Evolutionary conservation across 2,329 filamentous ascomycete genomes (phyloP).

Genomic region (Xylaria sp.): DNA sequence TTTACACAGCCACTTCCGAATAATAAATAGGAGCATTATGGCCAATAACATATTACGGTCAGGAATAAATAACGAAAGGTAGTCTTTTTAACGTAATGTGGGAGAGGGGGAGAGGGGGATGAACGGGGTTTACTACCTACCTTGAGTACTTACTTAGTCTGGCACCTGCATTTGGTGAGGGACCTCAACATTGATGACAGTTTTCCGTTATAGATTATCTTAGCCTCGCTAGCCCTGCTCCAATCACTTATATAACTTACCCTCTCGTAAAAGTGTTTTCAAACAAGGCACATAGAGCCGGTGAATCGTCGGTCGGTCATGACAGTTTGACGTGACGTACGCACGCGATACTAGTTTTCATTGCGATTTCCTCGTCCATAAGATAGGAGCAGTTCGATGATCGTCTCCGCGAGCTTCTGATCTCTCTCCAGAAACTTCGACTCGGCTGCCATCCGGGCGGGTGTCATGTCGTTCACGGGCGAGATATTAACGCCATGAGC

Average conservation of each 20-base stretch:
- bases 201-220: neutral
- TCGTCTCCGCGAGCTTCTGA: constrained; percentile 1
- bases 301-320: constrained; percentile 7
- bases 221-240: neutral
- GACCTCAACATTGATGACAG: neutral
- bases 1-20: constrained; percentile 7
- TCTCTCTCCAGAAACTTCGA: constrained; percentile 12
- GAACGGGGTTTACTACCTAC: neutral
- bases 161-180: neutral
- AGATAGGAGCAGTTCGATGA: neutral
- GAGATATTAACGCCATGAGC: constrained; percentile 13
- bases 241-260: constrained; percentile 4
- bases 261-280: constrained; percentile 3
- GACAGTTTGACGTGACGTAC: constrained; percentile 4
- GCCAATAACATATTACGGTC: too few species aligned
- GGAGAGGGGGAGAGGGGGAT: too few species aligned
- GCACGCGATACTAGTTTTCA: constrained; percentile 1
- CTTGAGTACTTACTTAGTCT: neutral
- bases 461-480: constrained; percentile 7
- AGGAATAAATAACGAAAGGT: too few species aligned
- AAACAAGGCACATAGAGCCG: constrained; percentile 1
- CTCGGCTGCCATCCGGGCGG: constrained; percentile 6
- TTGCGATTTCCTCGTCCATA: neutral
- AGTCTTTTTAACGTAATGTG: too few species aligned
- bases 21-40: neutral